Percentiles rank a stretch among this genome's conserved stretches.
These are phyloP conservation scores for Bolboschoenus planiculmis DNA, from an alignment of 176 grass and related monocot species.

Conservation along the genomic window DNA sequence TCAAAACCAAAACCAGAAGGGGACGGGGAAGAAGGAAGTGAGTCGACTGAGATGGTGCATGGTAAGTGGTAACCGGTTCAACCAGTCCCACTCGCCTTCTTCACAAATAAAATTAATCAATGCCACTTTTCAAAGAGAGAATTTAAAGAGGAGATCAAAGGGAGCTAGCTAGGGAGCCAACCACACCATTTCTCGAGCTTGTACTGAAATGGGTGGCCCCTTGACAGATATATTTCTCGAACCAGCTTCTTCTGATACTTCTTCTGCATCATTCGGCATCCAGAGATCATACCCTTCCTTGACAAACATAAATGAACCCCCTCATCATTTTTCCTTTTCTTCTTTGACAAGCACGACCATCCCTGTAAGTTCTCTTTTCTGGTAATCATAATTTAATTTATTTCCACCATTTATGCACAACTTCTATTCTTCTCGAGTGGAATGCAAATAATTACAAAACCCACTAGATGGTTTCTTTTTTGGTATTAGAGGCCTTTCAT, in stretches of 20 bases:
- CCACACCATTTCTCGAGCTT: not conserved
- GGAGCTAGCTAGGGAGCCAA: not conserved
- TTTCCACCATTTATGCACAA: not conserved
- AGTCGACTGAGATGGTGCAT: not conserved
- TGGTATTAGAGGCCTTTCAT: not conserved
- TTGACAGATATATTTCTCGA: not conserved
- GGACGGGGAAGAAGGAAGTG: not conserved
- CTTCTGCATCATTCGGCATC: not conserved
- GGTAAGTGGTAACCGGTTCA: not conserved
- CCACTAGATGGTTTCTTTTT: not conserved
- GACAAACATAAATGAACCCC: not conserved
- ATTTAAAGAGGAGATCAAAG: not conserved
- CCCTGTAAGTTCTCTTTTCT: not conserved
- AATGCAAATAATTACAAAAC: not conserved
- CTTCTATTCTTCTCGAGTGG: not conserved
- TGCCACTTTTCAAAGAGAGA: not conserved
- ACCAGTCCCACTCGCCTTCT: not conserved
- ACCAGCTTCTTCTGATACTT: not conserved
- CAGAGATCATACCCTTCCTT: not conserved
- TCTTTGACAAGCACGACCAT: not conserved
- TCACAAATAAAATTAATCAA: not conserved
- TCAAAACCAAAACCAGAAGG: slow-evolving; percentile 10
- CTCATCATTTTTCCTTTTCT: not conserved
- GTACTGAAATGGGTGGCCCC: not conserved
- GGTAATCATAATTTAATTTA: not conserved